Evolutionary conservation across 176 grass and related monocot species (phyloP), one percentile per base, ranked within the genome.

Genomic region (Aegilops tauschii): DNA sequence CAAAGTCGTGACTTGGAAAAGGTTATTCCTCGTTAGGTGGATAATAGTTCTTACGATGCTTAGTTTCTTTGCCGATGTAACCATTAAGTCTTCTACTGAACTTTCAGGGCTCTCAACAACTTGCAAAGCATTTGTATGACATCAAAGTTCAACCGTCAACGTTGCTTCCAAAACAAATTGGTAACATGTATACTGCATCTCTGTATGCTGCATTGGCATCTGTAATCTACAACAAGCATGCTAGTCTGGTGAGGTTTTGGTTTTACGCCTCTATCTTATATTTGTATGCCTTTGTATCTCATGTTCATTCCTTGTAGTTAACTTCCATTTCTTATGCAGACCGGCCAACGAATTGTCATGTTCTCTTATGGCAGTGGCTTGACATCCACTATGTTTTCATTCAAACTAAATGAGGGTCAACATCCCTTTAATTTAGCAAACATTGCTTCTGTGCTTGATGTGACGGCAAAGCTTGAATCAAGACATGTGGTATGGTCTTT

Each of bases 331-430:
- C 5, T 81, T 74, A 84, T 88, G 66, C 68, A 99, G 97, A 71
- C 21, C 5, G 92, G 92, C 16, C 90, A 96, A 45, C 88, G 94
- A 82, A 88, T 99, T 91, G 67, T 95, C 59, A 99, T 99, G 97
- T 99, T 99, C 87, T 99, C 97, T 89, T 99, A 99, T 9, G 97
- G 97, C 12, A 99, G 97, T 88, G 94, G 94, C n/a, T 85, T 93
- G 72, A 89, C 94, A 72, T 92, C 94, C 54, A 91, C 91, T 4
- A 84, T 95, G 78, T 99, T 99, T 88, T 99, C 94, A 18, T 92
- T 97, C 44, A 99, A 82, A 80, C 80, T 94, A 90, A 89, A 86
- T 45, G 70, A 93, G 62, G 90, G 87, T 6, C 85, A 96, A 73
- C 85, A 91, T 89, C 90, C 92, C 50, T 99, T 99, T 76, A 96